Base-by-base conservation (phyloP, 768 basidiomycete species). In the Calocybe indica region DNA sequence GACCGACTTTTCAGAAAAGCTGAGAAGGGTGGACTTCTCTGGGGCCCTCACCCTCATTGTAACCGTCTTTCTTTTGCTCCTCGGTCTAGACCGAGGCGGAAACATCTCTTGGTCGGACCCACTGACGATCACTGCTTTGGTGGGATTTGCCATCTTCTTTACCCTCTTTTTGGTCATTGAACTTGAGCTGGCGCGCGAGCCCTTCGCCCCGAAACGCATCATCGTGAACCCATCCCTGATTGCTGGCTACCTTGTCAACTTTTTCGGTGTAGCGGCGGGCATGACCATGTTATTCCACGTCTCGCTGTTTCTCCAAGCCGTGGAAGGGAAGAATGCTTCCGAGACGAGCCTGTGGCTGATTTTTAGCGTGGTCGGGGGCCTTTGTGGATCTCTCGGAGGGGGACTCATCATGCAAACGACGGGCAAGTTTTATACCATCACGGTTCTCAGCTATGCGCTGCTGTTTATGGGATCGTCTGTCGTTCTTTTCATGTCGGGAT, bases 21-120 rank as follows among this genome's bases (percentile, higher is more conserved):
- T 85, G 45, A 73, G 70, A 48, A 74, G 83, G 12, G 67, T 87
- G 48, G 84, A 87, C 63, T 83, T 83, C 53, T 62, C 64, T 4
- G 84, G 84, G 12, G 79, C 82, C 1, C 36, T 74, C 37, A 66
- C 72, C 5, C 76, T 85, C 38, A 71, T 85, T 15, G 45, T 74
- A n/a, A 63, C 78, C 15, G 66, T 83, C 13, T 78, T 80, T 60
- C 65, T 68, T 55, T 69, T 86, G 3, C 73, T 86, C 35, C 66
- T 80, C 45, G 80, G 71, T 1, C 65, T 84, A 7, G 81, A 84
- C 52, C 63, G 73, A 11, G 78, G 76, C 1, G 75, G 76, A 5
- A 75, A 78, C 54, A 53, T 72, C 3, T 65, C 76, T 4, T 79
- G 77, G 78, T 52, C 47, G 10, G 72, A 75, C 52, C 47, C 33